Base-by-base conservation (phyloP, 805 yeast species). In the Candida nonsorbophila region DNA sequence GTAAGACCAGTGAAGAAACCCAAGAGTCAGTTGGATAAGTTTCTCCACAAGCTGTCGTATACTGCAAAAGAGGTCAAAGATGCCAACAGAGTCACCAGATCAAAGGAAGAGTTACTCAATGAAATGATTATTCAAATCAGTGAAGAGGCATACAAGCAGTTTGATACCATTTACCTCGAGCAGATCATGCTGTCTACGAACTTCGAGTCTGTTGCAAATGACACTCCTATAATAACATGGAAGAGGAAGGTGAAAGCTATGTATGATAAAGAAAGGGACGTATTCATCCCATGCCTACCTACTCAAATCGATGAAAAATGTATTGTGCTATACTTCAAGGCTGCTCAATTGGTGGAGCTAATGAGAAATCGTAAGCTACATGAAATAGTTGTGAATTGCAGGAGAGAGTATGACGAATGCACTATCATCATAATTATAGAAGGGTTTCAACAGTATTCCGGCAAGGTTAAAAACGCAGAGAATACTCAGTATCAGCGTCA, bases 251-350 rank as follows among this genome's bases (percentile, higher is more conserved):
- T 69, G 4, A 58, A 52, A 13, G 69, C 82, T 0, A 46, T 45
- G 1, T 81, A 77, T 49, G 71, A 74, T 41, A 38, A 54, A 7
- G 45, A 45, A 2, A 57, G 59, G 16, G 83, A 77, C 34, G 42
- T 69, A 0, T 81, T 77, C 39, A 62, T 72, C 7, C 88, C 88
- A 0, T 58, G 71, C 27, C 55, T 51, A 0, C 51, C 62, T 1
- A 55, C 47, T 17, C 44, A 63, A 3, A 35, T 61, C 1, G 55
- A 59, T 5, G 87, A 80, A 42, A 53, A 52, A 7, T 56, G 58
- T 1, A 35, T 59, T 3, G 60, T 72, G 1, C 34, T 79, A 2
- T 60, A 67, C 25, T 75, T 66, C 37, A 58, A 62, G 4, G 74
- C 79, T 0, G 51, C 54, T 6, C 67, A 64, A 1, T 63, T 79